A percentile compares a stretch with the other conserved stretches of the same genome.
Conservation (phyloP, 2,329 filamentous ascomycete genomes). For the Akanthomyces dipterigenus region DNA sequence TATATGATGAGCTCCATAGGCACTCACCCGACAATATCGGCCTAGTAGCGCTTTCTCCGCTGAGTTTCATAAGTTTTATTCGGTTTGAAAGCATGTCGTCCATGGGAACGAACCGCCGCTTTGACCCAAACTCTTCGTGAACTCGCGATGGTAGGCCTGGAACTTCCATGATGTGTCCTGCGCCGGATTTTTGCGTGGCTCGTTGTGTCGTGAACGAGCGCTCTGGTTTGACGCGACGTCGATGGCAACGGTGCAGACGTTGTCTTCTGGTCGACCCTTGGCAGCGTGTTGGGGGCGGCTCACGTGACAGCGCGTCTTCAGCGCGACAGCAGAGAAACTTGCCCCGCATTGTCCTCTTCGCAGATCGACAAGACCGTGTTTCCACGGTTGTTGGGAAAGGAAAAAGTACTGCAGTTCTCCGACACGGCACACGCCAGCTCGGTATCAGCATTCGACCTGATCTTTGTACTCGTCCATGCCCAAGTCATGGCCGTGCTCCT, state of each 20-base stretch:
- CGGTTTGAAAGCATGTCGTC: not conserved
- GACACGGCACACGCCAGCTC: not conserved
- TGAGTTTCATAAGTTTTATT: not conserved
- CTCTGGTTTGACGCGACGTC: not conserved
- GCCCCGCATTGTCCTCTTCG: not conserved
- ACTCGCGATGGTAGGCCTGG: not conserved
- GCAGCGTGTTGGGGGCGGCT: not conserved
- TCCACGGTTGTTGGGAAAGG: not conserved
- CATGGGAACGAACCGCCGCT: not conserved
- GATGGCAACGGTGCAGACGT: not conserved
- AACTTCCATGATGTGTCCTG: not conserved
- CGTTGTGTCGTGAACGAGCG: not conserved
- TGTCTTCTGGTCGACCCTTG: not conserved
- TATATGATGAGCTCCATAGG: not conserved
- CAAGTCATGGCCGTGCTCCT: not conserved
- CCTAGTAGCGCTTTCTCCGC: not conserved
- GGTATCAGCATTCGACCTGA: not conserved
- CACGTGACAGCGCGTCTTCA: not conserved
- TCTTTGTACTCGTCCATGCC: not conserved
- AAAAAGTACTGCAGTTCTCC: not conserved
- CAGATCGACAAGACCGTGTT: not conserved
- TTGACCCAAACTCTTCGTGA: not conserved
- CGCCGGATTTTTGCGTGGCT: not conserved
- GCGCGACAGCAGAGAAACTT: not conserved
- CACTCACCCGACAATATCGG: not conserved